phyloP scores from a whole-genome alignment of 805 yeast species.

The Candida corydali region DNA sequence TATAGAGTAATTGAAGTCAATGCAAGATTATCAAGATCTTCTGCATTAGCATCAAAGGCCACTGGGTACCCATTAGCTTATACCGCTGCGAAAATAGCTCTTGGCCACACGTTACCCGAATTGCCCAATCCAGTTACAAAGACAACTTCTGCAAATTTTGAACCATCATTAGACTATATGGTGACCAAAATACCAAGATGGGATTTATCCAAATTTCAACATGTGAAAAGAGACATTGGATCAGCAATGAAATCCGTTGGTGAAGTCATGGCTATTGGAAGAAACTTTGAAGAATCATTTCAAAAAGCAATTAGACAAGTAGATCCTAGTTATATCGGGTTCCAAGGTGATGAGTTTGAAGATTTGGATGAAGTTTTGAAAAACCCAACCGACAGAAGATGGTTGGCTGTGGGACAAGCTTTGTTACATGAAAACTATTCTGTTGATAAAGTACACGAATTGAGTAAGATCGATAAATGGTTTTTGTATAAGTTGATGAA shows the following conservation, averaged over 20 bases:
- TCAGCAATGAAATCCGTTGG: slow-evolving; percentile 98
- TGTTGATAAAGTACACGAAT: slow-evolving; percentile 87
- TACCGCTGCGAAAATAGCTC: slow-evolving; percentile 96
- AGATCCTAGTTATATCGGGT: slow-evolving; percentile 85
- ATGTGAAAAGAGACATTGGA: slow-evolving; percentile 89
- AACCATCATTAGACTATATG: slow-evolving; percentile 94
- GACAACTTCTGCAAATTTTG: slow-evolving; percentile 93
- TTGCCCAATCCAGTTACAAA: slow-evolving; percentile 95
- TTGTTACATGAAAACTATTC: slow-evolving; percentile 84
- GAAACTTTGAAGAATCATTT: slow-evolving; percentile 95
- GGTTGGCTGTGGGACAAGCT: slow-evolving; percentile 98
- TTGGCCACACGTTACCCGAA: slow-evolving; percentile 92
- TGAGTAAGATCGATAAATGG: slow-evolving; percentile 94
- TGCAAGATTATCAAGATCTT: slow-evolving; percentile 94
- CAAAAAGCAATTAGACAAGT: slow-evolving; percentile 97
- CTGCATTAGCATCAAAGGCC: slow-evolving; percentile 97
- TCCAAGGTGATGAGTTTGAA: slow-evolving; percentile 82
- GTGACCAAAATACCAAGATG: slow-evolving; percentile 98
- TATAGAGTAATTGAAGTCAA: slow-evolving; percentile 96
- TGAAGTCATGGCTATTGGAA: slow-evolving; percentile 98
- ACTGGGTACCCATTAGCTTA: slow-evolving; percentile 98
- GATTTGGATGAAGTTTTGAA: slow-evolving; percentile 71
- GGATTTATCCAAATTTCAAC: slow-evolving; percentile 95
- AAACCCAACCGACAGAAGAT: slow-evolving; percentile 92
- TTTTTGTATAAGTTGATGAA: slow-evolving; percentile 89